Percentiles rank a stretch among this genome's conserved stretches.
phyloP scores from a whole-genome alignment of 2,329 filamentous ascomycete species.

The Claviceps monticola region DNA sequence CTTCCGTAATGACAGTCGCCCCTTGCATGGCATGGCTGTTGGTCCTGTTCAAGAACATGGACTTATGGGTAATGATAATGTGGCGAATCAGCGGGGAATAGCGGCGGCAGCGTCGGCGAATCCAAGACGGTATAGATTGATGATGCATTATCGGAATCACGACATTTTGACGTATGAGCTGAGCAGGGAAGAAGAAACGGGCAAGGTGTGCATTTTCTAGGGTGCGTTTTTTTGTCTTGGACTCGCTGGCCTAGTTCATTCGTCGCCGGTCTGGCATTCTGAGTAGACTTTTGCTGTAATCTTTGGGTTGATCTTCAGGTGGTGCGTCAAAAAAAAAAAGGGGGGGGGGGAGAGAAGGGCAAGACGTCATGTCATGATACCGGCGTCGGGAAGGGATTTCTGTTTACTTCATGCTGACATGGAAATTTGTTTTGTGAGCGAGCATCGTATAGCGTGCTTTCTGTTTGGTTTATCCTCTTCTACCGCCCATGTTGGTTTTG shows the following conservation, averaged over 20 bases:
- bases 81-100: conserved; percentile 7
- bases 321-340: too few species aligned
- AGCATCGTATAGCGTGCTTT: not conserved
- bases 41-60: conserved; percentile 43
- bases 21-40: conserved; percentile 54
- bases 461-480: not conserved
- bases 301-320: too few species aligned
- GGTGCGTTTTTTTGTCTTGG: not conserved
- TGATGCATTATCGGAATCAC: conserved; percentile 60
- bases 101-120: conserved; percentile 9
- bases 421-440: not conserved
- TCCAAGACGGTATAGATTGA: conserved; percentile 46
- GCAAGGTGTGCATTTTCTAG: conserved; percentile 23
- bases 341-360: too few species aligned
- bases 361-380: too few species aligned
- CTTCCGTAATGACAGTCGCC: conserved; percentile 28
- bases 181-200: conserved; percentile 24
- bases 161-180: conserved; percentile 58
- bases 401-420: not conserved
- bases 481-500: too few species aligned
- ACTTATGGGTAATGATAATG: conserved; percentile 2
- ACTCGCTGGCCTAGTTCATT: too few species aligned
- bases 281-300: too few species aligned
- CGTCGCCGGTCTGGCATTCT: too few species aligned
- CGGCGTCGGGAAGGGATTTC: not conserved